Base-by-base conservation (phyloP, 768 basidiomycete genomes). In the Xerocomus brunneocitrinus region DNA sequence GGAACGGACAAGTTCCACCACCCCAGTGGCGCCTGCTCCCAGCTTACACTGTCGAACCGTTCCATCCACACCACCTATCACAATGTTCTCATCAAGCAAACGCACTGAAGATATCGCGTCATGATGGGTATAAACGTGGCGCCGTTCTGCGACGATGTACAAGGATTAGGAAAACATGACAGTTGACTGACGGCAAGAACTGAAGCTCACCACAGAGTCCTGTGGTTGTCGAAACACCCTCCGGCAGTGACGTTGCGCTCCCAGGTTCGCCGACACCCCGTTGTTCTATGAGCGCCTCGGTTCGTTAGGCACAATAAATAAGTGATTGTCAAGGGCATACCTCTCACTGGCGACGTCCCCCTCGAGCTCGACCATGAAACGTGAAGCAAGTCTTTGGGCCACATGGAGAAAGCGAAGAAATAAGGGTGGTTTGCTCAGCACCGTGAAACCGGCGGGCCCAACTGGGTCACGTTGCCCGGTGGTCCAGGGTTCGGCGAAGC, bases 1-100 rank as follows among this genome's bases (percentile, higher is more conserved):
- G 6, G 32, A 52, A 32, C 30, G 41, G 36, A 48, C 4, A 1
- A 9, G 31, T 12, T 32, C 40, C 31, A 27, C 45, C 30, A 28
- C 34, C 22, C 48, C 42, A 9, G 12, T 8, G 3, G 4, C 19
- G 8, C 38, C 39, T 0, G 41, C 34, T 39, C 47, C 57, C 44
- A 55, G 13, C 12, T 35, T 54, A 49, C 48, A 58, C 27, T 13
- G 35, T 39, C 47, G 50, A 49, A 64, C 16, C 3, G 38, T 53
- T n/a, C 61, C 54, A 45, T 63, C 50, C 0, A n/a, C 28, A 1
- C 52, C 27, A 12, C 54, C n/a, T 16, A 28, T 24, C 12, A 58
- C 9, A 25, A 65, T 19, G 9, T 56, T 40, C 2, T 49, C 44
- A 31, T 46, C 56, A 38, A 53, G 47, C 25, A 60, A 63, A 9